These are phyloP conservation scores for Pholiota molesta DNA, from an alignment of 768 basidiomycete species.

Conservation along the genomic window DNA sequence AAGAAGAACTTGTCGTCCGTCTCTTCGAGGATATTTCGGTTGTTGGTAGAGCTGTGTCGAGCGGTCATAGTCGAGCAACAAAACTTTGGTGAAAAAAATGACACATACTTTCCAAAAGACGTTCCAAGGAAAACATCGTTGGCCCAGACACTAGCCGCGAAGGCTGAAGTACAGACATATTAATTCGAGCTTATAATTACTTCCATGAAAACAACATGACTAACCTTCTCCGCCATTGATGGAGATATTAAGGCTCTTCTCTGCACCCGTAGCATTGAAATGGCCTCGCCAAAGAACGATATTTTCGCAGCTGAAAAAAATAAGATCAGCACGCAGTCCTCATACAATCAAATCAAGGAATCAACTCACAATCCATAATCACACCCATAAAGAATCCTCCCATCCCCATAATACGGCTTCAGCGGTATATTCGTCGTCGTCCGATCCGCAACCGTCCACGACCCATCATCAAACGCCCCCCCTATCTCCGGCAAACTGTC, in stretches of 20 bases:
- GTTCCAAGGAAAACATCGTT: slow-evolving; percentile 74
- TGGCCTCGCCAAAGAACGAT: slow-evolving; percentile 82
- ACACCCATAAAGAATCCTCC: slow-evolving; percentile 80
- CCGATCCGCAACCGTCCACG: slow-evolving; percentile 70
- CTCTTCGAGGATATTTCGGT: slow-evolving; percentile 60
- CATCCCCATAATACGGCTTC: slow-evolving; percentile 73
- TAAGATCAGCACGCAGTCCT: slow-evolving; percentile 8
- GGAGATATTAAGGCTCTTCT: slow-evolving; percentile 69
- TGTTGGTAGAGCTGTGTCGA: slow-evolving; percentile 62
- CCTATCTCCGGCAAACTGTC: slow-evolving; percentile 77
- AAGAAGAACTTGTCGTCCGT: slow-evolving; percentile 70
- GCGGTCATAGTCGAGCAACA: neutral
- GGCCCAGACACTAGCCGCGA: slow-evolving; percentile 83
- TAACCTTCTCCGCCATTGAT: slow-evolving; percentile 82
- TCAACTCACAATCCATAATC: slow-evolving; percentile 82
- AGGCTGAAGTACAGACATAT: slow-evolving; percentile 46
- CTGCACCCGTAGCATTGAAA: slow-evolving; percentile 62
- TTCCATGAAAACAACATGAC: neutral
- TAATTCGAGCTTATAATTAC: neutral
- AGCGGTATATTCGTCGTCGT: slow-evolving; percentile 75
- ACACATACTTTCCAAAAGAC: slow-evolving; percentile 70
- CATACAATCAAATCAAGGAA: neutral
- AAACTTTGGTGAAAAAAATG: neutral
- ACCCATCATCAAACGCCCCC: slow-evolving; percentile 56
- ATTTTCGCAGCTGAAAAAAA: slow-evolving; percentile 70